Evolutionary conservation across 352 stramenopile species (phyloP).

Genomic region (Pythium plurisporium): DNA sequence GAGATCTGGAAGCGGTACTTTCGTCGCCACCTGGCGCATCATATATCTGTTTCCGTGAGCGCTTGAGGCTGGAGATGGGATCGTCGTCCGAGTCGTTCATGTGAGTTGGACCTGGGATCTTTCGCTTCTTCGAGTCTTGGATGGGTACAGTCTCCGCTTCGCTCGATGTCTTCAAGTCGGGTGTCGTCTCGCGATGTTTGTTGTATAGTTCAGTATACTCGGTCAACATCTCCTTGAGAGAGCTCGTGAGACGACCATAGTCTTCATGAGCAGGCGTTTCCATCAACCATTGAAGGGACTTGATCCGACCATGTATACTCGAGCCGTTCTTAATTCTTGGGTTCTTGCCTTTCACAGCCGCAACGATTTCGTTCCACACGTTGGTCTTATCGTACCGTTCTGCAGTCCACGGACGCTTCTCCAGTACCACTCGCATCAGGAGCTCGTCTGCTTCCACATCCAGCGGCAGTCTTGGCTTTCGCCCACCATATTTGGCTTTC

Average conservation of each 20-base stretch:
- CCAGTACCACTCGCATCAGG: background rate
- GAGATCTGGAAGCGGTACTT: background rate
- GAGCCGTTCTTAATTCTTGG: background rate
- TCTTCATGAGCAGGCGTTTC: conserved; percentile 3
- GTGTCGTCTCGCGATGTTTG: background rate
- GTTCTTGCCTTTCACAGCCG: background rate
- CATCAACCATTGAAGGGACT: background rate
- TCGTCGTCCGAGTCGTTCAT: no score
- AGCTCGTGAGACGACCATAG: background rate
- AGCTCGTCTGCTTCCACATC: conserved; percentile 7
- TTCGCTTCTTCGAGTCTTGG: conserved; percentile 5
- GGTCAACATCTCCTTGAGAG: background rate
- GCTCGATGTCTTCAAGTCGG: no score
- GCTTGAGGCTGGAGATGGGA: background rate
- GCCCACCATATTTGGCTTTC: background rate
- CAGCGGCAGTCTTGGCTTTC: background rate
- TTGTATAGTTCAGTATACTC: background rate
- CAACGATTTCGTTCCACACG: background rate
- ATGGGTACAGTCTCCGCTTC: background rate
- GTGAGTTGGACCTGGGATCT: no score
- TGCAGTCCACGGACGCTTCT: conserved; percentile 1
- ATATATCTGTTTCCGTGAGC: background rate
- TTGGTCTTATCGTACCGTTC: background rate
- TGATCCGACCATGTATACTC: background rate
- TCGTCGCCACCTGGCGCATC: background rate